These are phyloP conservation scores for Globisporangium uncinulatum DNA, from an alignment of 352 stramenopile species.

Conservation along the genomic window DNA sequence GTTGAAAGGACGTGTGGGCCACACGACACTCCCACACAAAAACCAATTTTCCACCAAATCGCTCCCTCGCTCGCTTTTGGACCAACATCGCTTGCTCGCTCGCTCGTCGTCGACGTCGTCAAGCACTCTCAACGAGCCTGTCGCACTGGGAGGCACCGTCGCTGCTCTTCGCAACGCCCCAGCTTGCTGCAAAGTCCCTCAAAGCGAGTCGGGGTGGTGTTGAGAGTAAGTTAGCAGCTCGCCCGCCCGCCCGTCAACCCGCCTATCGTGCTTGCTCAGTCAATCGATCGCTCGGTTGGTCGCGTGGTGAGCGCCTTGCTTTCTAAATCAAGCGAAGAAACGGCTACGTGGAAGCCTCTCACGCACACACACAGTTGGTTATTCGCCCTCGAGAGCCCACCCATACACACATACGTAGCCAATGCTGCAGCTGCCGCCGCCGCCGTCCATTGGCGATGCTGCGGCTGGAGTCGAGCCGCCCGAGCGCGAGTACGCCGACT, in stretches of 20 bases:
- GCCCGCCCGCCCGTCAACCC: no score
- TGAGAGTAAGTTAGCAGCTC: no score
- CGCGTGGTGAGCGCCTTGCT: no score
- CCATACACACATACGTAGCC: not conserved
- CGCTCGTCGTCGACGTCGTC: not conserved
- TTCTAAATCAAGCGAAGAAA: no score
- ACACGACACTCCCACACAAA: conserved; percentile 1
- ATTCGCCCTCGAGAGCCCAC: not conserved
- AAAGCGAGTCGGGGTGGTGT: no score
- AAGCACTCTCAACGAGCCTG: not conserved
- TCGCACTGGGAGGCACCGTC: not conserved
- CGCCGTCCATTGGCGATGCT: not conserved
- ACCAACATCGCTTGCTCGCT: conserved; percentile 2
- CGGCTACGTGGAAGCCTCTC: no score
- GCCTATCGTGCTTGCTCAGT: no score
- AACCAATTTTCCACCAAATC: not conserved
- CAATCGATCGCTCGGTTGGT: no score
- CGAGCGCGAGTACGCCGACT: conserved; percentile 55
- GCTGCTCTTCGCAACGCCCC: no score
- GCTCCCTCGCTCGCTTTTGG: conserved; percentile 1
- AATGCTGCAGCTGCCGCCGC: conserved; percentile 4
- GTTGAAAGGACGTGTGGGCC: not conserved
- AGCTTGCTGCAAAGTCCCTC: not conserved
- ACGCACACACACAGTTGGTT: no score
- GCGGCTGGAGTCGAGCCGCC: conserved; percentile 11